Evolutionary conservation across 2,329 filamentous ascomycete genomes (phyloP), one percentile per base, ranked within the genome.

Genomic region (Ceratocystiopsis sp.): DNA sequence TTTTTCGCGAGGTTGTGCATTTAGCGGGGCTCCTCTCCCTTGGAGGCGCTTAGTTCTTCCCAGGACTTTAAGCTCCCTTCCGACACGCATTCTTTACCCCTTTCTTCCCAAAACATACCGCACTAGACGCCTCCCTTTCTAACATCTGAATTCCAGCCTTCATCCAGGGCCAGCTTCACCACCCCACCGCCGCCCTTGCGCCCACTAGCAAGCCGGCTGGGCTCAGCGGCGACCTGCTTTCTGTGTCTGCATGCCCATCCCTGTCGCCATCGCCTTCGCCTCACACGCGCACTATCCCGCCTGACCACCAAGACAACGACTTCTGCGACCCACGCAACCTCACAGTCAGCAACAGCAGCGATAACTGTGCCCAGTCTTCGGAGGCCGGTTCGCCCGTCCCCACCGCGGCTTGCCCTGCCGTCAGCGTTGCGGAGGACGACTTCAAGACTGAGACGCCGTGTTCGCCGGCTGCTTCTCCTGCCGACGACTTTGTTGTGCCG

Each of bases 311-410:
- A 51, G 80, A 85, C 59, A 71, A 85, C 52, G 80, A 85, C 62
- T 93, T 91, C 60, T 94, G 89, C 62, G 87, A 95, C 57, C 87
- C 89, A 33, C 79, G 87, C 56, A 84, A 93, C 57, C 66, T 95
- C 50, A 93, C 83, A 17, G 84, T 94, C 25, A 70, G 66, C 55
- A 61, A 68, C 43, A 60, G 66, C 48, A 69, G 66, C 53, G 59
- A 68, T 35, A 67, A 64, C 10, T 69, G 41, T 62, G 68, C 9
- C 62, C 70, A 38, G 80, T 85, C 51, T 79, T 84, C 51, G 70
- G 25, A 29, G 25, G 25, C 25, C 79, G 18, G 68, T 71, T 47
- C 67, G 83, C 50, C 67, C 76, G 37, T 71, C 71, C 16, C 71
- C 25, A 10, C 25, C 10, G 9, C 25, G 6, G 2, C 25, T 11